Evolutionary conservation across 2,329 filamentous ascomycete genomes (phyloP).

Genomic region (Grosmannia serpens): DNA sequence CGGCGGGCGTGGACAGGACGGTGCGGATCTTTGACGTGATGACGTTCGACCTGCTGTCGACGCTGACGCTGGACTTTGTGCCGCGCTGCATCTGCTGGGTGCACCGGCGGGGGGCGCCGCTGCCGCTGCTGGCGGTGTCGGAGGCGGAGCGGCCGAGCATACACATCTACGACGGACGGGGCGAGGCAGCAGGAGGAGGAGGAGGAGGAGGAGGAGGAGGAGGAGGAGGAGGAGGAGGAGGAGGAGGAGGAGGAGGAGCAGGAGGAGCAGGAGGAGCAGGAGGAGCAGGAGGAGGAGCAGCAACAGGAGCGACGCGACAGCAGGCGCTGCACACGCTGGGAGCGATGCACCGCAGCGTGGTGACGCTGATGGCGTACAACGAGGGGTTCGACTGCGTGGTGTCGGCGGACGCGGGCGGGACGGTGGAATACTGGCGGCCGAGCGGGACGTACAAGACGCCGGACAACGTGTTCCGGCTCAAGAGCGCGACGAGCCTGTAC

Average conservation of each 20-base stretch:
- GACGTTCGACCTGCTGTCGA: conserved; percentile 77
- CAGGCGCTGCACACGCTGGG: conserved; percentile 67
- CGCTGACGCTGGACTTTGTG: conserved; percentile 64
- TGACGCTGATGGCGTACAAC: conserved; percentile 84
- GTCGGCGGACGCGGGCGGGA: conserved; percentile 78
- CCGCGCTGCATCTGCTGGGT: conserved; percentile 87
- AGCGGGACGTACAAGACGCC: conserved; percentile 77
- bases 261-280: too few relatives aligned
- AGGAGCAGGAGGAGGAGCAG: not conserved
- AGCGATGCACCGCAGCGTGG: conserved; percentile 68
- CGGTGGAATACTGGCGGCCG: conserved; percentile 95
- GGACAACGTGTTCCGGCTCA: conserved; percentile 81
- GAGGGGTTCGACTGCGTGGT: conserved; percentile 79
- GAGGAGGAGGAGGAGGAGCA: not conserved
- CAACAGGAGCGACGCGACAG: not conserved
- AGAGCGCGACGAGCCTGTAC: conserved; percentile 87
- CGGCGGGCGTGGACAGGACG: conserved; percentile 65
- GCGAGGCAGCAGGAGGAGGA: conserved; percentile 43
- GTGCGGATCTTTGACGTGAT: conserved; percentile 75
- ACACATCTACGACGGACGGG: conserved; percentile 78
- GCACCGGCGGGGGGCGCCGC: conserved; percentile 73
- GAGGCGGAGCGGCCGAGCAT: conserved; percentile 63
- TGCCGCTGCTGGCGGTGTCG: conserved; percentile 76
- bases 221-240: not conserved
- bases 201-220: not conserved